Base-by-base conservation (phyloP, 1,139 yeast genomes). In the Lipomyces yarrowii region DNA sequence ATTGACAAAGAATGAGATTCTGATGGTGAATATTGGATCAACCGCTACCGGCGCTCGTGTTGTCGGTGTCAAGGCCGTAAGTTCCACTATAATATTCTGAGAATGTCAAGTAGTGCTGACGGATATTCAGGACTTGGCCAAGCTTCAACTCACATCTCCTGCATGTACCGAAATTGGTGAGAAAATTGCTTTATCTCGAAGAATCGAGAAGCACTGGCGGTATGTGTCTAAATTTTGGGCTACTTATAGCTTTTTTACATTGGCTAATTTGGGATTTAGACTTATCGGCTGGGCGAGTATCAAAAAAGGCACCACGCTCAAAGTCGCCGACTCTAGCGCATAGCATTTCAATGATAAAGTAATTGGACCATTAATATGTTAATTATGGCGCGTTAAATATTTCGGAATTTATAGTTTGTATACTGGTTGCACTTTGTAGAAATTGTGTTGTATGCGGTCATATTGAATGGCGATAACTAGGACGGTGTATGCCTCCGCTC, bases 171-270 rank as follows among this genome's bases (percentile, higher is more conserved):
- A 93, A 82, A 86, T 94, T 67, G 91, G 96, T 74, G 99, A 96
- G 83, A 93, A 96, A 89, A 93, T 96, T 80, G 99, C 99, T 62
- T 84, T 96, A 77, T 92, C 98, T 57, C 90, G 99, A 86, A 93
- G 99, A 87, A 96, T 96, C 75, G 99, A 94, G 78, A 94, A 93
- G 86, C 99, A 96, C 81, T 96, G 98, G 97, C 96, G 99, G 85
- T 52, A 52, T 52, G 53, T 15, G 23, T 42, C 23, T 23, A 23
- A 26, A 21, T 52, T n/a, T 52, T 52, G 30, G 32, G n/a, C 15
- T 3, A 13, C 8, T 21, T 26, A 26, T 52, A 0, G 18, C 3
- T 11, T 8, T n/a, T 21, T 13, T 10, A n/a, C 18, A 8, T 52
- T 26, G 30, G 32, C 55, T 52, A 52, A 52, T 52, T 18, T 52